These are phyloP conservation scores for Collybia mongolica DNA, from an alignment of 768 basidiomycete genomes.

Conservation along the genomic window DNA sequence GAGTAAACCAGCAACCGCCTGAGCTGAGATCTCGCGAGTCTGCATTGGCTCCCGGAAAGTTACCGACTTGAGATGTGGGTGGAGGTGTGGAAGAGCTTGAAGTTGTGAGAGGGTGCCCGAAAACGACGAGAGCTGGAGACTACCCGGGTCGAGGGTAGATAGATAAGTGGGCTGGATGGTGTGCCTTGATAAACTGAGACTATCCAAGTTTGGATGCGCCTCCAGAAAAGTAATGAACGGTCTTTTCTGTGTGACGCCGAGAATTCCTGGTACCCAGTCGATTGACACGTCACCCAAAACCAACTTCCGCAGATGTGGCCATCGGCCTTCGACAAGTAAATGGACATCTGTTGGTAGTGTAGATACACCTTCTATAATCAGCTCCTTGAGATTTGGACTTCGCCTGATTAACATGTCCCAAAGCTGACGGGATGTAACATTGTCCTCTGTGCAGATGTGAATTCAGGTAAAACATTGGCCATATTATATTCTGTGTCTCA, in stretches of 20 bases:
- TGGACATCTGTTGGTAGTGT: conserved; percentile 55
- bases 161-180: conserved; percentile 56
- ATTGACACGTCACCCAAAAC: conserved; percentile 65
- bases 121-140: conserved; percentile 58
- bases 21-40: conserved; percentile 65
- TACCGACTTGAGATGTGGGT: conserved; percentile 50
- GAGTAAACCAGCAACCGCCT: conserved; percentile 59
- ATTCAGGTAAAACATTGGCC: background rate
- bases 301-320: conserved; percentile 64
- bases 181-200: conserved; percentile 49
- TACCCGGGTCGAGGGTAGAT: conserved; percentile 39
- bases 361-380: conserved; percentile 55
- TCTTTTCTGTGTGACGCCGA: conserved; percentile 42
- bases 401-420: conserved; percentile 71
- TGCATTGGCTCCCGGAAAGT: conserved; percentile 65
- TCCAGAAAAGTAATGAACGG: conserved; percentile 71
- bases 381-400: conserved; percentile 66
- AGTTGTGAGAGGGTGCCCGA: conserved; percentile 68
- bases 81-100: conserved; percentile 55
- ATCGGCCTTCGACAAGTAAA: conserved; percentile 56
- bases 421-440: conserved; percentile 48
- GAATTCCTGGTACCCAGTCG: conserved; percentile 44
- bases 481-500: conserved; percentile 15
- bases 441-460: conserved; percentile 37
- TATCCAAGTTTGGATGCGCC: conserved; percentile 53